Percentiles rank a stretch among this genome's conserved stretches.
Conservation (phyloP, 2,329 filamentous ascomycete genomes). For the Pezicula radicicola region DNA sequence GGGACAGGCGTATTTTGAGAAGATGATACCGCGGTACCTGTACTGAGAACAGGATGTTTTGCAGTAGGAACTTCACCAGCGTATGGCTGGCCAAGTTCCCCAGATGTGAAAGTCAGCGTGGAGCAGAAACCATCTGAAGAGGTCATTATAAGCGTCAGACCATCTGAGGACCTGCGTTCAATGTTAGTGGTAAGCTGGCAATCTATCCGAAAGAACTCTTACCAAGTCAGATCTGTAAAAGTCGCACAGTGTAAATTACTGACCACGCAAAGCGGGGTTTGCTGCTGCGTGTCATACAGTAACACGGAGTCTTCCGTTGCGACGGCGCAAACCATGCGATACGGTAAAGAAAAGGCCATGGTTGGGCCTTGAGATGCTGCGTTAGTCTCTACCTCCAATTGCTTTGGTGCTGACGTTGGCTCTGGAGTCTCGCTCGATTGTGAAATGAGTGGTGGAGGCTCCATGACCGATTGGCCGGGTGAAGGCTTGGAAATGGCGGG, state of each 20-base stretch:
- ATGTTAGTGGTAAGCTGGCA: constrained; percentile 7
- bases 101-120: constrained; percentile 75
- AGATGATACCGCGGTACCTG: constrained; percentile 42
- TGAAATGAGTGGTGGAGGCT: constrained; percentile 66
- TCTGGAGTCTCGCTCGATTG: constrained; percentile 47
- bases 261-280: constrained; percentile 88
- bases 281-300: constrained; percentile 95
- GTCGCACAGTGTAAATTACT: constrained; percentile 97
- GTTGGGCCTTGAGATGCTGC: constrained; percentile 55
- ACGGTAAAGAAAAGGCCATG: constrained; percentile 79
- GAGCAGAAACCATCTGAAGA: constrained; percentile 99
- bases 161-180: constrained; percentile 65
- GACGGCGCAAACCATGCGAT: constrained; percentile 94
- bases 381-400: constrained; percentile 40
- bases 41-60: constrained; percentile 36
- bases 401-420: constrained; percentile 47
- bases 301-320: constrained; percentile 94
- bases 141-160: constrained; percentile 82
- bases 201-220: constrained; percentile 34
- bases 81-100: constrained; percentile 82
- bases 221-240: constrained; percentile 96
- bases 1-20: constrained; percentile 67
- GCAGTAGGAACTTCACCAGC: constrained; percentile 58
- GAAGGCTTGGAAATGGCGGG: constrained; percentile 59
- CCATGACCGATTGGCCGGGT: constrained; percentile 65